Conservation (phyloP, 495 filamentous ascomycete species). For the Copromyces sp. region DNA sequence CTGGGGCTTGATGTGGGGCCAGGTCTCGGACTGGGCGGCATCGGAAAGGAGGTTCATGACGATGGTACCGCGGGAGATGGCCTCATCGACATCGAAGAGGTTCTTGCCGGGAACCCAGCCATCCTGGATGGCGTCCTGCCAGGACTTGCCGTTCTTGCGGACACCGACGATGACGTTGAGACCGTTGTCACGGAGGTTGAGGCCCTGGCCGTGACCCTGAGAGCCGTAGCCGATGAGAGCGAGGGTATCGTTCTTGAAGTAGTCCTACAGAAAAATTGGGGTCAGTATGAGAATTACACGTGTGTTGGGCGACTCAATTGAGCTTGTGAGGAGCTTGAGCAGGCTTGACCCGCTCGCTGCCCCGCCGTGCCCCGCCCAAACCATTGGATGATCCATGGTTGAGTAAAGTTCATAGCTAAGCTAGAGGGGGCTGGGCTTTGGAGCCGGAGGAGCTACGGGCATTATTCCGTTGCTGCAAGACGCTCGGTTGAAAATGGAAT, state of each 20-base stretch:
- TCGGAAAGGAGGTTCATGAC: constrained; percentile 98
- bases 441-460: not conserved
- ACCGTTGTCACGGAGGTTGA: constrained; percentile 98
- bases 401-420: not conserved
- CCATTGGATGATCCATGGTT: not conserved
- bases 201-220: constrained; percentile 94
- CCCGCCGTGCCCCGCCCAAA: not conserved
- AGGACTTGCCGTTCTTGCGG: constrained; percentile 93
- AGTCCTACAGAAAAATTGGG: constrained; percentile 48
- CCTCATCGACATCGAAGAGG: constrained; percentile 94
- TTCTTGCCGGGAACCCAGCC: constrained; percentile 98
- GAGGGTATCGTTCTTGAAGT: constrained; percentile 99
- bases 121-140: constrained; percentile 93
- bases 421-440: not conserved
- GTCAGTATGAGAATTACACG: not conserved
- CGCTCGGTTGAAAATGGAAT: not conserved
- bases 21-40: constrained; percentile 95
- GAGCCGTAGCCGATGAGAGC: constrained; percentile 99
- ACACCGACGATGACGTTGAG: constrained; percentile 98
- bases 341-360: not conserved
- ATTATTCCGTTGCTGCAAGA: not conserved
- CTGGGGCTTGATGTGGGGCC: constrained; percentile 95
- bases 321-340: not conserved
- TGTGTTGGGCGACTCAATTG: not conserved
- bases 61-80: constrained; percentile 86